phyloP scores from a whole-genome alignment of 768 basidiomycete genomes.

The Leccinum rimulosum region DNA sequence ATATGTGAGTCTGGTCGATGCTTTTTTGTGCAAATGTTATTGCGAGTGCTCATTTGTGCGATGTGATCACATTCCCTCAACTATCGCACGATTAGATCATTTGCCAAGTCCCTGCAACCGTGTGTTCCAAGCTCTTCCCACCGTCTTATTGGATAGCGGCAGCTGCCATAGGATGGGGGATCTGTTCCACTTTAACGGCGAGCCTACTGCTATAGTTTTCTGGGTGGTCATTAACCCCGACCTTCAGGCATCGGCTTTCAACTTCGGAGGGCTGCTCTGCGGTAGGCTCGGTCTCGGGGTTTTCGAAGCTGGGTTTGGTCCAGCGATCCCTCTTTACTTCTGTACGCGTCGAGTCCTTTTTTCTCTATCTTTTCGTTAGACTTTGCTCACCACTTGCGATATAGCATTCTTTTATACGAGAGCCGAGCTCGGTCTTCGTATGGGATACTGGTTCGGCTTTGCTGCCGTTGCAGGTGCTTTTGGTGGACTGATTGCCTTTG shows the following conservation, averaged over 20 bases:
- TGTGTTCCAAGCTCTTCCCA: slow-evolving; percentile 64
- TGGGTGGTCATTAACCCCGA: background rate
- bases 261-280: slow-evolving; percentile 56
- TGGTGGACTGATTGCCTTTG: slow-evolving; percentile 81
- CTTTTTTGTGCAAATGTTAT: background rate
- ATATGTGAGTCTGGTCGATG: slow-evolving; percentile 46
- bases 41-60: background rate
- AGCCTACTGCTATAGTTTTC: slow-evolving; percentile 5
- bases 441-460: slow-evolving; percentile 84
- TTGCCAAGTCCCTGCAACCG: slow-evolving; percentile 64
- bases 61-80: background rate
- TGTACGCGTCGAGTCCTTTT: slow-evolving; percentile 42
- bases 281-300: slow-evolving; percentile 65
- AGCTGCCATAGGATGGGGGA: slow-evolving; percentile 70
- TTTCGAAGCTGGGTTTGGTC: slow-evolving; percentile 78
- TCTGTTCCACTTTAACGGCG: slow-evolving; percentile 73
- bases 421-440: slow-evolving; percentile 67
- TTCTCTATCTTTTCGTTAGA: background rate
- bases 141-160: slow-evolving; percentile 67
- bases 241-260: slow-evolving; percentile 59
- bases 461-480: slow-evolving; percentile 84
- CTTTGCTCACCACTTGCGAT: background rate
- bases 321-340: slow-evolving; percentile 75
- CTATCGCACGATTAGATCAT: slow-evolving; percentile 47
- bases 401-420: slow-evolving; percentile 80